Conservation (phyloP, 1,139 yeast genomes). For the Lodderomyces orthopsilosis region DNA sequence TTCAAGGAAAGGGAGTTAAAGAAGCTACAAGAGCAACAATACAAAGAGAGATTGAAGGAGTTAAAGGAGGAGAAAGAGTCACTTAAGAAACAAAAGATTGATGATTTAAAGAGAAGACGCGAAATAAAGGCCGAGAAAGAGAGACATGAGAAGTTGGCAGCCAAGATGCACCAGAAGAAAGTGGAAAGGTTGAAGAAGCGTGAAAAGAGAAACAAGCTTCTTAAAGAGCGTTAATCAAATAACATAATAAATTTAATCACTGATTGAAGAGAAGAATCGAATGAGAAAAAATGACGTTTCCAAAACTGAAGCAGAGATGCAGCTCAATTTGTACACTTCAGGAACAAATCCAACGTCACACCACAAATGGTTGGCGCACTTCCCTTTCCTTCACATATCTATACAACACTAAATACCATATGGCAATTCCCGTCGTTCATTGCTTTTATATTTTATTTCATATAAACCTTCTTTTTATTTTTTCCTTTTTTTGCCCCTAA, state of each 20-base stretch:
- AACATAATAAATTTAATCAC: neutral
- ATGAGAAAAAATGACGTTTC: no score
- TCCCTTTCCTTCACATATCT: no score
- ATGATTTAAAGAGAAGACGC: slow-evolving; percentile 59
- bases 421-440: no score
- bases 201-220: slow-evolving; percentile 77
- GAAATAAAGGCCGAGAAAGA: slow-evolving; percentile 72
- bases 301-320: no score
- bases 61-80: slow-evolving; percentile 62
- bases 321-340: no score
- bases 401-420: no score
- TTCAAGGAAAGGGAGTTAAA: slow-evolving; percentile 35
- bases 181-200: slow-evolving; percentile 75
- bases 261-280: no score
- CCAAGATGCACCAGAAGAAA: slow-evolving; percentile 75
- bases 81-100: slow-evolving; percentile 47
- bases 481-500: slow-evolving; percentile 3
- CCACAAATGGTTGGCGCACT: no score
- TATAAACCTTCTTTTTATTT: no score
- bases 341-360: no score
- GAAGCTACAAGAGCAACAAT: slow-evolving; percentile 40
- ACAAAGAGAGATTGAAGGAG: slow-evolving; percentile 53
- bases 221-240: slow-evolving; percentile 53
- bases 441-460: no score
- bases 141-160: slow-evolving; percentile 66